A percentile compares a stretch with the other conserved stretches of the same genome.
Evolutionary conservation across 345 rosid species (phyloP).

Genomic region (Populus deltoides): DNA sequence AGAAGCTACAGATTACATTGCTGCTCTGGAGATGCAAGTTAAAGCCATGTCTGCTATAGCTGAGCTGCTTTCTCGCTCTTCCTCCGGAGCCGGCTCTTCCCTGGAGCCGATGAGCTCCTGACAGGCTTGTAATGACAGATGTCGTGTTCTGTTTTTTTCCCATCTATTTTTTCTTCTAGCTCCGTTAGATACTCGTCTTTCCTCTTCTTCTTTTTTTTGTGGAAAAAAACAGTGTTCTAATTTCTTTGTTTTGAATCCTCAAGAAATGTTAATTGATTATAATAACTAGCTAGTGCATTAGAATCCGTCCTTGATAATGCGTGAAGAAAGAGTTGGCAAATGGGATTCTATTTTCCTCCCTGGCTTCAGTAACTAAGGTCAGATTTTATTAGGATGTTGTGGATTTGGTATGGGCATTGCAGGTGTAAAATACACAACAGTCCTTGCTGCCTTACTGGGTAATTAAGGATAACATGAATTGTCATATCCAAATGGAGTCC

Average conservation of each 20-base stretch:
- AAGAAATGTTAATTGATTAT: not conserved
- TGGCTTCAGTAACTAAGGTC: not conserved
- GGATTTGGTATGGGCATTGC: too few species aligned
- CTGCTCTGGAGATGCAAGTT: constrained; percentile 97
- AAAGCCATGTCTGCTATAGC: constrained; percentile 82
- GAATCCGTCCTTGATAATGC: not conserved
- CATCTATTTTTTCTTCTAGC: not conserved
- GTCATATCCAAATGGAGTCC: too few species aligned
- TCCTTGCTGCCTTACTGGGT: too few species aligned
- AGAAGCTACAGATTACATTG: constrained; percentile 89
- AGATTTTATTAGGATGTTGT: too few species aligned
- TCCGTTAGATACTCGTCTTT: constrained; percentile 29
- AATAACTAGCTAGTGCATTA: not conserved
- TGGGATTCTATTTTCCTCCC: not conserved
- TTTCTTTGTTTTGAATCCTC: not conserved
- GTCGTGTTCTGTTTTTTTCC: constrained; percentile 12
- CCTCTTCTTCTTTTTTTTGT: not conserved
- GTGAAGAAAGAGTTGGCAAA: not conserved
- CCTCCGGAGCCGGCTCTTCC: constrained; percentile 33
- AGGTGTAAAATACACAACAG: not conserved
- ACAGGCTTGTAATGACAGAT: constrained; percentile 15
- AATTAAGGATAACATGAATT: not conserved
- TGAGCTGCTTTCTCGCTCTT: constrained; percentile 45
- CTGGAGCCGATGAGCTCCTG: constrained; percentile 23
- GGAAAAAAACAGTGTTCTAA: not conserved